Conservation (phyloP, 805 yeast species). For the Metschnikowia arizonensis region DNA sequence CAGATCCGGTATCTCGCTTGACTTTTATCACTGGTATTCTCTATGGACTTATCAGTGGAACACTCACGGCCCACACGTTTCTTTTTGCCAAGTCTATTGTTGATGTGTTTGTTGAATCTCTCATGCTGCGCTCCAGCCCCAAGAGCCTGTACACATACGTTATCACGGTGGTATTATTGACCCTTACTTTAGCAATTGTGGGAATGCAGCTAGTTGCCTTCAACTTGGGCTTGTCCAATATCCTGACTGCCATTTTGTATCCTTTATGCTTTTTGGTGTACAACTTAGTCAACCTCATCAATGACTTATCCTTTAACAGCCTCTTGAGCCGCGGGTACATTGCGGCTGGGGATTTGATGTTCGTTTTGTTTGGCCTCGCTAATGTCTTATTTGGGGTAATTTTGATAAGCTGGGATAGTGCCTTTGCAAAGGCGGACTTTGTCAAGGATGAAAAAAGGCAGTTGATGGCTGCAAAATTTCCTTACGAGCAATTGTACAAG, state of each 20-base stretch:
- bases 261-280: constrained; percentile 84
- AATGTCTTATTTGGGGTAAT: constrained; percentile 67
- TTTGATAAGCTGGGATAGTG: constrained; percentile 53
- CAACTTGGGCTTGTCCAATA: constrained; percentile 65
- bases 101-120: constrained; percentile 54
- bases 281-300: constrained; percentile 56
- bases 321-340: constrained; percentile 43
- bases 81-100: constrained; percentile 81
- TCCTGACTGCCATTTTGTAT: constrained; percentile 73
- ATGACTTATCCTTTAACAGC: constrained; percentile 55
- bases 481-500: constrained; percentile 14
- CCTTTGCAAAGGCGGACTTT: constrained; percentile 16
- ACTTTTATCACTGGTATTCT: constrained; percentile 51
- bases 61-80: constrained; percentile 79
- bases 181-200: constrained; percentile 57
- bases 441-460: constrained; percentile 7
- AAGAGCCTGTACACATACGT: constrained; percentile 29
- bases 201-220: constrained; percentile 67
- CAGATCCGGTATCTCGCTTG: constrained; percentile 17
- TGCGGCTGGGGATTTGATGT: constrained; percentile 46
- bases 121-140: constrained; percentile 23
- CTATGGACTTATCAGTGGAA: constrained; percentile 69
- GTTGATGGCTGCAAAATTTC: constrained; percentile 16
- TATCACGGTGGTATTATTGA: constrained; percentile 43
- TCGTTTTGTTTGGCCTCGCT: constrained; percentile 43